Evolutionary conservation across 176 grass and related monocot species (phyloP), one percentile per base, ranked within the genome.

Genomic region (Thalia dealbata): DNA sequence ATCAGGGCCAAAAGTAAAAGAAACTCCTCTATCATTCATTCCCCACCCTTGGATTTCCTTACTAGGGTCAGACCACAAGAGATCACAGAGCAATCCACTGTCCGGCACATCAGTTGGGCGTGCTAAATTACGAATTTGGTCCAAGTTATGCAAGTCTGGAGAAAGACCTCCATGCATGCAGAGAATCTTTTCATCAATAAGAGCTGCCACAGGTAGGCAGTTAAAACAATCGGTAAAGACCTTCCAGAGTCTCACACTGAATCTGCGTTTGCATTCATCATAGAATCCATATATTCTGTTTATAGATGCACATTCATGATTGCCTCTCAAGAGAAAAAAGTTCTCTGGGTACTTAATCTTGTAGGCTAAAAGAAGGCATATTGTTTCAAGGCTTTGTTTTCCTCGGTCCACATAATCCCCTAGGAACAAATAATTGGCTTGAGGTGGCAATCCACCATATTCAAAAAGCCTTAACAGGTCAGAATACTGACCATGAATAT

Each of bases 291-390:
- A 65, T 16, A 65, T 65, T 9, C 62, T 29, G 30, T 65, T 65
- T 65, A 65, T 65, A 14, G 62, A 65, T 65, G 27, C 62, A 65
- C 62, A 65, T 65, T 65, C 62, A 65, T 65, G 62, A 65, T 65
- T 65, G 62, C 62, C 62, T 26, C 62, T 65, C 62, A 65, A 65
- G 35, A 65, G 62, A 65, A 65, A 65, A 14, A 65, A 65, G 24
- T 65, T 65, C 28, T 65, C 62, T 65, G 62, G 62, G 28, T 65
- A 65, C 28, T 65, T 65, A 65, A 65, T 65, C 28, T 65, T 65
- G 62, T 65, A 65, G 14, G 62, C 62, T 65, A 65, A 65, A 65
- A 65, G 62, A 65, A 65, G 62, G 62, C 62, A 65, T 65, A 65
- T 65, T 28, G 62, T 65, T 32, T 65, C 62, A 19, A 65, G 62